Evolutionary conservation across 1,284 basidiomycete species (phyloP), one percentile per base, ranked within the genome.

Genomic region (Coniferiporia weirii): DNA sequence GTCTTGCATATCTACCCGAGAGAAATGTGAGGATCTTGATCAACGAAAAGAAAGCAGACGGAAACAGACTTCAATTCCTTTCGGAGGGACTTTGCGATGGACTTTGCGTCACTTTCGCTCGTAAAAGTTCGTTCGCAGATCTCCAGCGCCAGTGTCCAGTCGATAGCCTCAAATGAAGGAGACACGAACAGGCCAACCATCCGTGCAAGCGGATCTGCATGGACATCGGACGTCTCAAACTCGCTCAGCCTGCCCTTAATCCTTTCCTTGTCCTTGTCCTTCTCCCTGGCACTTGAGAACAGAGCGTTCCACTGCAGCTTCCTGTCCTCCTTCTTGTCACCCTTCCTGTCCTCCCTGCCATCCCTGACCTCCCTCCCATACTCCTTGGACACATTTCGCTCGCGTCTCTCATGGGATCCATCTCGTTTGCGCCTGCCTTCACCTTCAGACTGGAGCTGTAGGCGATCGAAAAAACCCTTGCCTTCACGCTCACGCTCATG

Each of bases 71-170:
- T 90, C 76, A 92, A 88, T 70, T 91, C 89, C 46, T 83, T 78
- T 48, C 87, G 72, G 36, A 93, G 73, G 0, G 89, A 85, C 56
- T 83, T 83, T 15, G 85, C 79, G 0, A 87, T 87, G 65, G 91
- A 88, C 68, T 87, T 91, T 10, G 89, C 89, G 58, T 81, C 82
- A 9, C 72, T 66, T 61, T 91, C 87, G 66, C 66, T 87, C 0
- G 79, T 71, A 0, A 85, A 87, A 0, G 87, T 85, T 51, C 84
- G 77, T 56, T 92, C 89, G 64, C 88, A 90, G 17, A 92, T 83
- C 57, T 91, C 89, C 36, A 91, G 73, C 0, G 91, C 86, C 38
- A 91, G 76, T 0, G 79, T 70, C 89, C 88, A 91, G 67, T 92
- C 87, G 68, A 91, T 88, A 4, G 85, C 85, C 0, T 84, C 79